These are phyloP conservation scores for Sonneratia alba DNA, from an alignment of 345 rosid species.

Conservation along the genomic window DNA sequence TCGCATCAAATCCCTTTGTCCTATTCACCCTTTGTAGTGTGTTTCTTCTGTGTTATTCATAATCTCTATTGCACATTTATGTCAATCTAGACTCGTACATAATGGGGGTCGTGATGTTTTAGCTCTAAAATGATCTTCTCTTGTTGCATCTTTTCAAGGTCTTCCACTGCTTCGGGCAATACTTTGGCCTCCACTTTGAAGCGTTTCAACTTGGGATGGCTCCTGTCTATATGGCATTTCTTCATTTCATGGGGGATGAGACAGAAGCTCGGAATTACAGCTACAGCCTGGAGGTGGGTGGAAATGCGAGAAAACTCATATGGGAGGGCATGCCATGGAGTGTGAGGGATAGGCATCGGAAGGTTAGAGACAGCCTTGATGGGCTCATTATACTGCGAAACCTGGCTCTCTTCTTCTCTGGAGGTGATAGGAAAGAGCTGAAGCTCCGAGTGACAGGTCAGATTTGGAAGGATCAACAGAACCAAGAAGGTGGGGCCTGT, in stretches of 20 bases:
- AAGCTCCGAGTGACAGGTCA: slow-evolving; percentile 86
- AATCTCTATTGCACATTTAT: not conserved
- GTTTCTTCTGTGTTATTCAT: too few species aligned
- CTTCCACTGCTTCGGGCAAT: slow-evolving; percentile 86
- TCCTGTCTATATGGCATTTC: slow-evolving; percentile 94
- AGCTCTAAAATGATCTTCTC: not conserved
- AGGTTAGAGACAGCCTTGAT: slow-evolving; percentile 87
- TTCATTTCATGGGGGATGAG: slow-evolving; percentile 87
- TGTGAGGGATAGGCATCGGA: slow-evolving; percentile 86
- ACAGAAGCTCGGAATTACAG: slow-evolving; percentile 75
- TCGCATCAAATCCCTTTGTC: not conserved
- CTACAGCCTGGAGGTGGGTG: slow-evolving; percentile 95
- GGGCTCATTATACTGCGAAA: slow-evolving; percentile 82
- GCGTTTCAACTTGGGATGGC: slow-evolving; percentile 97
- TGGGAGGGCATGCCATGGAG: slow-evolving; percentile 94
- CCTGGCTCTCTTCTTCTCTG: slow-evolving; percentile 95
- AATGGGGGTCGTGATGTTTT: not conserved
- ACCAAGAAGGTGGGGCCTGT: slow-evolving; percentile 73
- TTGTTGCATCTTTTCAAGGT: slow-evolving; percentile 37
- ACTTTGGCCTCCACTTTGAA: slow-evolving; percentile 95
- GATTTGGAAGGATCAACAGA: slow-evolving; percentile 97
- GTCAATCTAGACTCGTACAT: not conserved
- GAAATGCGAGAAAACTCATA: slow-evolving; percentile 75
- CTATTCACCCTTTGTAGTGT: not conserved
- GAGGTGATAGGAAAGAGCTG: slow-evolving; percentile 88